phyloP scores from a whole-genome alignment of 805 yeast genomes.

The Saccharomycopsis microspora region DNA sequence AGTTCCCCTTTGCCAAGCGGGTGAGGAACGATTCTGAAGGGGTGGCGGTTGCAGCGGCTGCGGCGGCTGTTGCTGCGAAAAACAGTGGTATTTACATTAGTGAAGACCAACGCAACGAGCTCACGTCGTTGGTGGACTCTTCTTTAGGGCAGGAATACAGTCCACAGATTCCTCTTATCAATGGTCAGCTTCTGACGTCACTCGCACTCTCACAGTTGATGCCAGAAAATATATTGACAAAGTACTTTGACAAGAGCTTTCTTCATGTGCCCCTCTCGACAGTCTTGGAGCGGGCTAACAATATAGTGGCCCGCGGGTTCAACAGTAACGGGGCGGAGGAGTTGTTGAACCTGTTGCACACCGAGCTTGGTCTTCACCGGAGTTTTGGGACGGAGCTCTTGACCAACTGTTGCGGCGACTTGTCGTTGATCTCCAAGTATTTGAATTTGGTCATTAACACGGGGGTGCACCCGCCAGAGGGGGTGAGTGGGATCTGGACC shows the following conservation, averaged over 20 bases:
- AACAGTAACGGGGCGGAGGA: conserved; percentile 32
- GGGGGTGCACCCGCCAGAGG: conserved; percentile 30
- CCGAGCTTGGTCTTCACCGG: conserved; percentile 31
- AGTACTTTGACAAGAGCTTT: conserved; percentile 24
- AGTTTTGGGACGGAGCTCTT: conserved; percentile 31
- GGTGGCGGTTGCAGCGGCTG: conserved; percentile 20
- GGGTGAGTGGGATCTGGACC: conserved; percentile 36
- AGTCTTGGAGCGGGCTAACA: conserved; percentile 26
- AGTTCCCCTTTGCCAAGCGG: not conserved
- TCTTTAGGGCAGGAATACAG: conserved; percentile 4
- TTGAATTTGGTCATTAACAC: conserved; percentile 29
- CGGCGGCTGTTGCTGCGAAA: conserved; percentile 3
- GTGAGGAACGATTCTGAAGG: conserved; percentile 16
- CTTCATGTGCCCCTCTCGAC: conserved; percentile 21
- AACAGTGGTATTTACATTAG: not conserved
- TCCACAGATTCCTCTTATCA: conserved; percentile 23
- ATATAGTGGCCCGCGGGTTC: conserved; percentile 29
- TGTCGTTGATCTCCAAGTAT: conserved; percentile 30
- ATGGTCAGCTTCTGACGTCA: conserved; percentile 1
- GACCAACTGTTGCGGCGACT: conserved; percentile 33
- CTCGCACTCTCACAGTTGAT: conserved; percentile 9
- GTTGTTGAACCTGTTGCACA: conserved; percentile 28
- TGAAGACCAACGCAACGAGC: conserved; percentile 20
- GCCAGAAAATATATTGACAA: conserved; percentile 20
- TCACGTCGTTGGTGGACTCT: conserved; percentile 19